phyloP scores from a whole-genome alignment of 805 yeast species.

The Schizosaccharomyces lindneri region DNA sequence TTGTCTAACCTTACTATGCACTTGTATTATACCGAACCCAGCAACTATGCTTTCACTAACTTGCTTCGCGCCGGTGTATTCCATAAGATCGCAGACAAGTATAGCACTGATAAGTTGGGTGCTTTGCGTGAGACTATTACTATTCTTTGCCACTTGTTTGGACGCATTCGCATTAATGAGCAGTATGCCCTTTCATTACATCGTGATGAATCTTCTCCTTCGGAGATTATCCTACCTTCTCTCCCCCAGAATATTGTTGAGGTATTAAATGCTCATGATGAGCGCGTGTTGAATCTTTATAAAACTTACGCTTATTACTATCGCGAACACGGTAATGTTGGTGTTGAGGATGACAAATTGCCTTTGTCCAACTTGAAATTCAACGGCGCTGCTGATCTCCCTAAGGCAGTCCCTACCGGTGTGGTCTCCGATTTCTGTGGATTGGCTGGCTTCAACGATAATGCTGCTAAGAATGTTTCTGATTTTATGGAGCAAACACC shows the following conservation, averaged over 20 bases:
- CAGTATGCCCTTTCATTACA: background rate
- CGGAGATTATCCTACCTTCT: background rate
- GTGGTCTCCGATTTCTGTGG: background rate
- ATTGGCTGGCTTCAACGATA: background rate
- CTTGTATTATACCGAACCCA: background rate
- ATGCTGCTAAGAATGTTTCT: background rate
- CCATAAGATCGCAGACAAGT: background rate
- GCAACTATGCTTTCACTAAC: background rate
- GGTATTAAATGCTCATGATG: background rate
- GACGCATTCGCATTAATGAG: background rate
- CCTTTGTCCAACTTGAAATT: background rate
- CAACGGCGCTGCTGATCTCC: background rate
- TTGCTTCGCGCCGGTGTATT: background rate
- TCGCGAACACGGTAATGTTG: background rate
- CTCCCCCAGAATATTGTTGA: background rate
- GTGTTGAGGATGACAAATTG: background rate
- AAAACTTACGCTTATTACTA: background rate
- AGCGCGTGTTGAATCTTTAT: background rate
- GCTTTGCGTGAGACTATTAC: background rate
- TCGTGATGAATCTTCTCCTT: background rate
- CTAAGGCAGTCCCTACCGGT: background rate
- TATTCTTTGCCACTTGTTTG: background rate
- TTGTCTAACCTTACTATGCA: background rate
- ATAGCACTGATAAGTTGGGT: background rate
- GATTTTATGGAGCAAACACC: background rate